Percentiles rank a stretch among this genome's conserved stretches.
These are phyloP conservation scores for Strigomonas oncopelti DNA, from an alignment of 208 protist species.

Conservation along the genomic window DNA sequence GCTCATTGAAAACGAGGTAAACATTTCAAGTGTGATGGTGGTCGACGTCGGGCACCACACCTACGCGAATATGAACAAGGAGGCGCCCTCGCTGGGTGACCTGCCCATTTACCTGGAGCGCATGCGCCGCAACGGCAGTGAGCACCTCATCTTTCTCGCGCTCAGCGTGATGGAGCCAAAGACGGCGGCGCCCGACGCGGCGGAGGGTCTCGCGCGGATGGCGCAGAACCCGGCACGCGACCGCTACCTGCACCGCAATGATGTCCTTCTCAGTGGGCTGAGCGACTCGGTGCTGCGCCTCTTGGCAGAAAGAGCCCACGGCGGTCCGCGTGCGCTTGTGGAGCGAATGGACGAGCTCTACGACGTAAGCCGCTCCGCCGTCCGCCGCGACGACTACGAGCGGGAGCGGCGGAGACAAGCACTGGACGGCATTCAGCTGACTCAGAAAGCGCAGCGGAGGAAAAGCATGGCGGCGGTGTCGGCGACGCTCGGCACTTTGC, in stretches of 20 bases:
- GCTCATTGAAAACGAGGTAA: slow-evolving; percentile 47
- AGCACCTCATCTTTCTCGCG: slow-evolving; percentile 84
- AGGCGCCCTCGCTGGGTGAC: slow-evolving; percentile 69
- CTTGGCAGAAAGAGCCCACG: slow-evolving; percentile 80
- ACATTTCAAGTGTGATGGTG: slow-evolving; percentile 66
- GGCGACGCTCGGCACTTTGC: neutral
- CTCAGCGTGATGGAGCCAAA: neutral
- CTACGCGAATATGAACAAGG: slow-evolving; percentile 58
- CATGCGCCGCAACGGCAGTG: slow-evolving; percentile 82
- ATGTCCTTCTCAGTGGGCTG: slow-evolving; percentile 90
- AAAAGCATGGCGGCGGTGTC: slow-evolving; percentile 2
- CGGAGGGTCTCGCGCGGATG: slow-evolving; percentile 8
- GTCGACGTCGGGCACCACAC: slow-evolving; percentile 71
- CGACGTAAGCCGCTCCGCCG: slow-evolving; percentile 45
- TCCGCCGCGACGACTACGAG: slow-evolving; percentile 10
- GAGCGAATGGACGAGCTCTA: slow-evolving; percentile 83
- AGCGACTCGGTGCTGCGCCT: slow-evolving; percentile 88
- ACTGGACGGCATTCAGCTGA: slow-evolving; percentile 21
- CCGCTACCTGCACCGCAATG: slow-evolving; percentile 77
- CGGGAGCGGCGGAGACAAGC: slow-evolving; percentile 26
- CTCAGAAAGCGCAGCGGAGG: neutral
- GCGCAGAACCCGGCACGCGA: neutral
- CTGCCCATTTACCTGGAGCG: slow-evolving; percentile 73
- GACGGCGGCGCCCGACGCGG: neutral
- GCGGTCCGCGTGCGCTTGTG: slow-evolving; percentile 59